phyloP scores from a whole-genome alignment of 2,329 filamentous ascomycete genomes.

The Sclerotinia minor region DNA sequence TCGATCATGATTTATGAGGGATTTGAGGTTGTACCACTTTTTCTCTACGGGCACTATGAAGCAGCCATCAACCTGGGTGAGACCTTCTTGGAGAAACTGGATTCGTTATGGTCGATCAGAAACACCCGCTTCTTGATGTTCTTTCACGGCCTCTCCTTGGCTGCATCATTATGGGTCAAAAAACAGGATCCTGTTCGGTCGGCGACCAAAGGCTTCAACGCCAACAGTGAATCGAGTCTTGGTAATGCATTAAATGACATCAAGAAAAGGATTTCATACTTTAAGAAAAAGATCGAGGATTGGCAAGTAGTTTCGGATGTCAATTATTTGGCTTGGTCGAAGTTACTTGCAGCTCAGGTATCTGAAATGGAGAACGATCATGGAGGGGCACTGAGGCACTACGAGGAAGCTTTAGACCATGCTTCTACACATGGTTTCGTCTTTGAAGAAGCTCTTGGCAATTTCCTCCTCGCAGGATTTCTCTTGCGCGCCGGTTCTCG shows the following conservation, averaged over 20 bases:
- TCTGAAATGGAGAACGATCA: constrained; percentile 61
- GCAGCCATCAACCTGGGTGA: constrained; percentile 59
- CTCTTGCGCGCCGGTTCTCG: constrained; percentile 65
- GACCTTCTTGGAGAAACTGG: constrained; percentile 49
- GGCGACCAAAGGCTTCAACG: constrained; percentile 43
- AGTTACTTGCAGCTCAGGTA: constrained; percentile 66
- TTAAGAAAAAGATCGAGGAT: constrained; percentile 61
- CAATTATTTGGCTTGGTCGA: constrained; percentile 72
- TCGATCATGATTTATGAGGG: constrained; percentile 69
- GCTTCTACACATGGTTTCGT: constrained; percentile 64
- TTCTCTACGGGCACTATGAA: constrained; percentile 63
- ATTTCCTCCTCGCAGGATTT: constrained; percentile 72
- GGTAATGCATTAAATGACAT: constrained; percentile 49
- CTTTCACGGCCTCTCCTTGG: constrained; percentile 60
- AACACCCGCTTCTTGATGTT: constrained; percentile 58
- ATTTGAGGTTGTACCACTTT: constrained; percentile 62
- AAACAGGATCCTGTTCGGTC: constrained; percentile 35
- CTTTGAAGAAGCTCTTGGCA: constrained; percentile 71
- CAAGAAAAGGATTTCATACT: constrained; percentile 53
- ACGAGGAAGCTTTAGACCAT: constrained; percentile 73
- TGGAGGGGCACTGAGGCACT: constrained; percentile 60
- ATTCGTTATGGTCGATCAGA: constrained; percentile 59
- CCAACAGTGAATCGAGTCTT: constrained; percentile 46
- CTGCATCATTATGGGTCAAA: constrained; percentile 49
- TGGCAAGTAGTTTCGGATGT: constrained; percentile 65